Evolutionary conservation across 169 alveolate genomes (phyloP).

Genomic region (Cytauxzoon felis): DNA sequence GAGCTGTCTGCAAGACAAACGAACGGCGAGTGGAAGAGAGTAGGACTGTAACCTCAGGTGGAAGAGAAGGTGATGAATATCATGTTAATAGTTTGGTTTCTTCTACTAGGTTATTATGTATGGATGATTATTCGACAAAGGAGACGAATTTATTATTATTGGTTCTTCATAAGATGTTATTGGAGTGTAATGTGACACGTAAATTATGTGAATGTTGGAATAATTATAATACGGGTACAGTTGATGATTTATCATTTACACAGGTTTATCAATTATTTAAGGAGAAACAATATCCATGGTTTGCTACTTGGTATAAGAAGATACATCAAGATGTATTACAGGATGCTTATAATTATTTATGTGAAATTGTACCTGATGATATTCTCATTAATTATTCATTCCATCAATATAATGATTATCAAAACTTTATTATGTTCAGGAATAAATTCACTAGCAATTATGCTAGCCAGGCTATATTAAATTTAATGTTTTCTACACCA

Average conservation of each 20-base stretch:
- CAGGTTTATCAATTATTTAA: constrained; percentile 52
- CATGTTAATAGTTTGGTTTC: neutral
- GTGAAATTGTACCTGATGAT: constrained; percentile 54
- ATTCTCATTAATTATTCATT: constrained; percentile 20
- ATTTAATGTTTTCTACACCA: constrained; percentile 50
- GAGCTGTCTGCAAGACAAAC: too few species aligned
- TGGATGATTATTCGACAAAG: too few species aligned
- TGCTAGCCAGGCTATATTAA: constrained; percentile 56
- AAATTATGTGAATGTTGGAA: constrained; percentile 50
- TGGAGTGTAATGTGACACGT: constrained; percentile 50
- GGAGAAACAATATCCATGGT: constrained; percentile 65
- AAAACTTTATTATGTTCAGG: constrained; percentile 33
- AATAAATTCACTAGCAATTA: constrained; percentile 32
- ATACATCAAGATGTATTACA: constrained; percentile 58
- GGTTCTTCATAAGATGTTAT: constrained; percentile 55
- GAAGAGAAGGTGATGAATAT: neutral
- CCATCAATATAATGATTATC: constrained; percentile 18
- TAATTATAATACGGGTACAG: constrained; percentile 36
- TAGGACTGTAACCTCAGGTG: neutral
- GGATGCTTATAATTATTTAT: constrained; percentile 55
- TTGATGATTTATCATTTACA: constrained; percentile 20
- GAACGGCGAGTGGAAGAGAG: neutral
- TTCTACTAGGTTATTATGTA: neutral
- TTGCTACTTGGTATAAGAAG: constrained; percentile 54
- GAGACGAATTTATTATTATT: constrained; percentile 39